phyloP scores from a whole-genome alignment of 2,329 filamentous ascomycete genomes.

The Colletotrichum destructivum region DNA sequence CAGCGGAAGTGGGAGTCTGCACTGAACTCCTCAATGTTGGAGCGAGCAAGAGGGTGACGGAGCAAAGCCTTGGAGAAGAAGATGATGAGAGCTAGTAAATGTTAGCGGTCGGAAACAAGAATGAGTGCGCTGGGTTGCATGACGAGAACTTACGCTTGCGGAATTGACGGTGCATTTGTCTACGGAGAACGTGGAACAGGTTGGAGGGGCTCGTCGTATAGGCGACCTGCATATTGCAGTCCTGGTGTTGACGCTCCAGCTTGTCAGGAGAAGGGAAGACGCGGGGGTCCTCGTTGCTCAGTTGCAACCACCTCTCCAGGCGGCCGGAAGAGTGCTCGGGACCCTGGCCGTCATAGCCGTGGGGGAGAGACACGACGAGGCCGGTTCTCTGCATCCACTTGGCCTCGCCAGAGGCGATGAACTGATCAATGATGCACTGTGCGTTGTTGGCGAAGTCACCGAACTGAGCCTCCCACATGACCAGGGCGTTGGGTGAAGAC shows the following conservation, averaged over 20 bases:
- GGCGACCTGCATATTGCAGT: conserved; percentile 99
- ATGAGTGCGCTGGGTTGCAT: conserved; percentile 15
- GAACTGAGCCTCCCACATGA: conserved; percentile 99
- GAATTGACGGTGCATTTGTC: conserved; percentile 99
- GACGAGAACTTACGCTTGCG: conserved; percentile 84
- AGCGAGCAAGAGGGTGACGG: conserved; percentile 93
- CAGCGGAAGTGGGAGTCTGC: conserved; percentile 95
- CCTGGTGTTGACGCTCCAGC: conserved; percentile 96
- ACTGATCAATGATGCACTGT: conserved; percentile 99
- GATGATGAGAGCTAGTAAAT: conserved; percentile 81
- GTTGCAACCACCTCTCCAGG: conserved; percentile 96
- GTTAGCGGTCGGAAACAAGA: conserved; percentile 45
- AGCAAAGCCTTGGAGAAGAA: conserved; percentile 99
- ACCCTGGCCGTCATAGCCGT: conserved; percentile 98
- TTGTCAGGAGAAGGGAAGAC: conserved; percentile 91
- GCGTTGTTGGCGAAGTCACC: conserved; percentile 99
- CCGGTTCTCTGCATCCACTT: conserved; percentile 99
- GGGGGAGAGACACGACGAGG: conserved; percentile 94
- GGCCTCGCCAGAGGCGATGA: conserved; percentile 95
- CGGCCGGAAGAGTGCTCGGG: conserved; percentile 98
- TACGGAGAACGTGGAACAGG: conserved; percentile 94
- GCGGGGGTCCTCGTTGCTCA: conserved; percentile 97
- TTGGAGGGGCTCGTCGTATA: conserved; percentile 98
- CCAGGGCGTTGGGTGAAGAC: conserved; percentile 94
- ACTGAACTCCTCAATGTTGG: conserved; percentile 90